A percentile compares a stretch with the other conserved stretches of the same genome.
phyloP scores from a whole-genome alignment of 345 rosid species.

The Populus ilicifolia region DNA sequence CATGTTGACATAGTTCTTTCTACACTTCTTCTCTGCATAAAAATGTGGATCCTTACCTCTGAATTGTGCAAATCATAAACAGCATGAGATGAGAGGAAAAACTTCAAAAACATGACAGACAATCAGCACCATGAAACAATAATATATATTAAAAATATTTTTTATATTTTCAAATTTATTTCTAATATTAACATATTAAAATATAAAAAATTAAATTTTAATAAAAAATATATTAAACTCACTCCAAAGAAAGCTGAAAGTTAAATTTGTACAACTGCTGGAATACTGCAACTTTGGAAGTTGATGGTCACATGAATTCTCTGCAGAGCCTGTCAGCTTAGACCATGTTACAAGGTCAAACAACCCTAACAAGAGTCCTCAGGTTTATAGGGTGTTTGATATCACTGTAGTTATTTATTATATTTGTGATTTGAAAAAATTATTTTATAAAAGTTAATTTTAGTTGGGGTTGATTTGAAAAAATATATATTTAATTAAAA shows the following conservation, averaged over 20 bases:
- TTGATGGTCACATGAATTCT: slow-evolving; percentile 33
- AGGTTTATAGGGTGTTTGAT: too few species aligned
- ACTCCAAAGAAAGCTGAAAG: background rate
- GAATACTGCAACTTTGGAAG: slow-evolving; percentile 10
- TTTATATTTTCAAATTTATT: too few species aligned
- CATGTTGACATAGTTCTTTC: background rate
- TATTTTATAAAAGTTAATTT: too few species aligned
- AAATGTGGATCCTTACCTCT: background rate
- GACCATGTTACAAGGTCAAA: slow-evolving; percentile 25
- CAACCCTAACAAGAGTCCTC: background rate
- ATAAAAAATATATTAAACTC: too few species aligned
- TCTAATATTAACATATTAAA: too few species aligned
- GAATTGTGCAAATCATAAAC: background rate
- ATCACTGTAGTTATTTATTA: too few species aligned
- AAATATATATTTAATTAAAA: too few species aligned
- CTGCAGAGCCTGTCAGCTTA: slow-evolving; percentile 30
- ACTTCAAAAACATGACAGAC: background rate
- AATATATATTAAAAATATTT: too few species aligned
- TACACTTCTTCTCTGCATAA: background rate
- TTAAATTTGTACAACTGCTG: slow-evolving; percentile 9
- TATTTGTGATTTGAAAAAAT: too few species aligned
- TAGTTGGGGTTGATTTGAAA: too few species aligned
- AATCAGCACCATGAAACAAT: background rate
- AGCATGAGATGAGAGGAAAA: background rate
- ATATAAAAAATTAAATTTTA: too few species aligned